Base-by-base conservation (phyloP, 2,329 filamentous ascomycete species). In the Xylaria sp. region DNA sequence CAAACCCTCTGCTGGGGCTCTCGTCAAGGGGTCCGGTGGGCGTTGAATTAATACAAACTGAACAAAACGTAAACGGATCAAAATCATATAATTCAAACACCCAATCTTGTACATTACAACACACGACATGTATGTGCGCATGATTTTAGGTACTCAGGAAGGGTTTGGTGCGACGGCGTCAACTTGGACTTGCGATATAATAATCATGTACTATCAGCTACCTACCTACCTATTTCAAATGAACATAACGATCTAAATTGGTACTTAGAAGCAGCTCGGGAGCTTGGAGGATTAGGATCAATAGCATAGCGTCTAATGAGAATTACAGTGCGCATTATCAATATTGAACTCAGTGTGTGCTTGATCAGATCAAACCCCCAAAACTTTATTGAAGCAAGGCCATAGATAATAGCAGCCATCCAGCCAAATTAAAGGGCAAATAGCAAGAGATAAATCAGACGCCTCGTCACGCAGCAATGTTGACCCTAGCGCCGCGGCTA, bases 261-360 rank as follows among this genome's bases (percentile, higher is more conserved):
- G 36, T 38, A 40, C 13, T 13, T 40, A 42, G 54, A 59, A 33
- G 48, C 7, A 38, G 23, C 31, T 13, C 17, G 4, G 7, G n/a
- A 20, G 15, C 1, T 15, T n/a, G 3, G 26, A 23, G 3, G 40
- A 3, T 67, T 63, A 60, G 46, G 20, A 69, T 72, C 70, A 69
- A 73, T 73, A 75, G 68, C 70, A 69, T 68, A 71, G 49, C 57
- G 65, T 53, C n/a, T 26, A 6, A 40, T 15, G 13, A 40, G 13
- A 28, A 20, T 51, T 36, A 20, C 23, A 33, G 36, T 42, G 20
- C 49, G 13, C 36, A 38, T 51, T 58, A 62, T 38, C 59, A 65
- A 58, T n/a, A 57, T 20, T n/a, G 17, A 9, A 31, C 26, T 6
- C 13, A 23, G 17, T 6, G 26, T 15, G 3, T 38, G 10, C 10